Evolutionary conservation across 495 filamentous ascomycete genomes (phyloP), one percentile per base, ranked within the genome.

Genomic region (Apodospora peruviana): DNA sequence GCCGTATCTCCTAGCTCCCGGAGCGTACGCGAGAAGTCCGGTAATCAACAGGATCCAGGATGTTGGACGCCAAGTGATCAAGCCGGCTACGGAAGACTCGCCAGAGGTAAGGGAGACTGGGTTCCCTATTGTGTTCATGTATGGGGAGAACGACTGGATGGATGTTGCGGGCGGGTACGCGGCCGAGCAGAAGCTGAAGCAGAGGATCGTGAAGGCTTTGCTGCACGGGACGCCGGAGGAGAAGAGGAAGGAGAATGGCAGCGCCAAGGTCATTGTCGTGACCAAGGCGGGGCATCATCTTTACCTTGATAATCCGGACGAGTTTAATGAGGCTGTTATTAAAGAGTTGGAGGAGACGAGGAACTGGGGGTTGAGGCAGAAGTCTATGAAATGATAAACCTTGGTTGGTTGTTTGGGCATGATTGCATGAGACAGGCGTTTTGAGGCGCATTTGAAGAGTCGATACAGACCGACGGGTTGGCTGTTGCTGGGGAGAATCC

Each of bases 141-240:
- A 98, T 59, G 93, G 93, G 47, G 90, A 95, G 58, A 81, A 90
- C 58, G 93, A 98, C 72, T 98, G 93, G 93, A 97, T 98, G 93
- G 94, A 97, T 57, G 81, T 91, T 11, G 79, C 79, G 0, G 94
- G 91, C 14, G 93, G 93, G 1, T 84, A 79, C 51, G 89, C 87
- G 0, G 83, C 91, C 0, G 79, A 85, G 58, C 76, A 88, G 67
- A 93, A 88, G 70, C 74, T 96, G 12, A 81, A 84, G 51, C 79
- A 87, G 51, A 81, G 84, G 51, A 78, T 78, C 50, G 69, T 66
- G 18, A 74, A 77, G 44, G 71, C 74, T 1, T 62, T 94, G 23
- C 59, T 69, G 14, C 61, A 76, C 41, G 82, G 77, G 11, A 85
- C 77, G 1, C 75, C 77, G 0, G 82, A 88, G 54, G 87, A 95